Base-by-base conservation (phyloP, 2,329 filamentous ascomycete species). In the Parafenestella ontariensis region DNA sequence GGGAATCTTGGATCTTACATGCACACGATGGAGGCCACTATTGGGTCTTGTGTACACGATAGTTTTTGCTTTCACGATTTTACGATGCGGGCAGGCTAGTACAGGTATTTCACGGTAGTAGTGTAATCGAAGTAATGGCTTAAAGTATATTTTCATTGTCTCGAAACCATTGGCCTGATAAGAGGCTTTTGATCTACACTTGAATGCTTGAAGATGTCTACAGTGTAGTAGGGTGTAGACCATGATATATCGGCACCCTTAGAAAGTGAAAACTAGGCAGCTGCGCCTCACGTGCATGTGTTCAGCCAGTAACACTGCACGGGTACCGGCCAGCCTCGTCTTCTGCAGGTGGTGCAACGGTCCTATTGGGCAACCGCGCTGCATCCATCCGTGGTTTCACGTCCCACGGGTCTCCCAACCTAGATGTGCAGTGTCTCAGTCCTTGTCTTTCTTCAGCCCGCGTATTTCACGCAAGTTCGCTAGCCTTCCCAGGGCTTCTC, bases 51-150 rank as follows among this genome's bases (percentile, higher is more conserved):
- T 31, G 45, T 49, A 58, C 43, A 50, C 33, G 42, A 46, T 47
- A 42, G 44, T 37, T 45, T 52, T 21, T 34, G 33, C 33, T 28
- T 55, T 55, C 36, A 57, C 39, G 51, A 57, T 54, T 54, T 55
- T 34, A 56, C 17, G 49, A 54, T 39, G 54, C 49, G 43, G 28
- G 17, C 40, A 46, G 26, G 42, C 31, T 49, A 45, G 33, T 31
- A 40, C 28, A 40, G 36, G 40, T 29, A 42, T 17, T 45, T 50
- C 29, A 49, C 49, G 24, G 41, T 53, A 57, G 55, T 61, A 61
- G 40, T 47, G 36, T 61, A 59, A 61, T 49, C 33, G 20, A 49
- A n/a, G 15, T 56, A 52, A 49, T 41, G 13, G 31, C 31, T 34
- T 34, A n/a, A 5, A 31, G 7, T 13, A 31, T n/a, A 17, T 8